Percentiles rank a stretch among this genome's conserved stretches.
Evolutionary conservation across 2,329 filamentous ascomycete species (phyloP).

Genomic region (Epichloe gansuensis): DNA sequence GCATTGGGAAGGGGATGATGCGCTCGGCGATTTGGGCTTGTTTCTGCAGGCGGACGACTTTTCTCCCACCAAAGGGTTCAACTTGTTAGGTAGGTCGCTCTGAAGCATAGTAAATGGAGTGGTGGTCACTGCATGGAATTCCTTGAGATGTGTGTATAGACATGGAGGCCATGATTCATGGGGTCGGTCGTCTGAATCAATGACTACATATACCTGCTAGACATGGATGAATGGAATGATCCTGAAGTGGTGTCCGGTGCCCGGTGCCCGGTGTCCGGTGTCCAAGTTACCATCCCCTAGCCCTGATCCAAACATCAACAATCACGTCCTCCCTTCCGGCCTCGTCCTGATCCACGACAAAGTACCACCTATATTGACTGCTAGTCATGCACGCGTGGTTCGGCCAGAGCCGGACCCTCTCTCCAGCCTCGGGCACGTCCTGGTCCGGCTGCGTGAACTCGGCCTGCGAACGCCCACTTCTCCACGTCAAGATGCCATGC

Average conservation of each 20-base stretch:
- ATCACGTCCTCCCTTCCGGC: slow-evolving; percentile 44
- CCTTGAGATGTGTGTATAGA: neutral
- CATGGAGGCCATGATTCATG: neutral
- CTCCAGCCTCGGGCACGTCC: slow-evolving; percentile 41
- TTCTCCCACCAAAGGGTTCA: slow-evolving; percentile 17
- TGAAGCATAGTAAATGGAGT: slow-evolving; percentile 2
- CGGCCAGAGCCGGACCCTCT: slow-evolving; percentile 61
- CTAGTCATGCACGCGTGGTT: slow-evolving; percentile 74
- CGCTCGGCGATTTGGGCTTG: slow-evolving; percentile 20
- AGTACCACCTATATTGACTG: slow-evolving; percentile 58
- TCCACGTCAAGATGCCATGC: slow-evolving; percentile 60
- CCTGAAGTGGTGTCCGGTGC: too few species aligned
- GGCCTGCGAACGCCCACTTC: slow-evolving; percentile 18
- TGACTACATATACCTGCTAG: neutral
- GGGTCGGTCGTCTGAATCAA: neutral
- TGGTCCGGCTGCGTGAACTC: slow-evolving; percentile 5
- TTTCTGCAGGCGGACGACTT: slow-evolving; percentile 22
- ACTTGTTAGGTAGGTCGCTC: slow-evolving; percentile 18
- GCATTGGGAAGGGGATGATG: slow-evolving; percentile 24
- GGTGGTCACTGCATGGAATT: too few species aligned
- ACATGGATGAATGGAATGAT: neutral
- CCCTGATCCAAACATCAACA: slow-evolving; percentile 56
- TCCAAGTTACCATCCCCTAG: slow-evolving; percentile 14
- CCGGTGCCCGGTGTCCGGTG: too few species aligned
- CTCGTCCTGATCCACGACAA: slow-evolving; percentile 54